Evolutionary conservation across 208 protist species (phyloP).

Genomic region (Wallacemonas sp.): DNA sequence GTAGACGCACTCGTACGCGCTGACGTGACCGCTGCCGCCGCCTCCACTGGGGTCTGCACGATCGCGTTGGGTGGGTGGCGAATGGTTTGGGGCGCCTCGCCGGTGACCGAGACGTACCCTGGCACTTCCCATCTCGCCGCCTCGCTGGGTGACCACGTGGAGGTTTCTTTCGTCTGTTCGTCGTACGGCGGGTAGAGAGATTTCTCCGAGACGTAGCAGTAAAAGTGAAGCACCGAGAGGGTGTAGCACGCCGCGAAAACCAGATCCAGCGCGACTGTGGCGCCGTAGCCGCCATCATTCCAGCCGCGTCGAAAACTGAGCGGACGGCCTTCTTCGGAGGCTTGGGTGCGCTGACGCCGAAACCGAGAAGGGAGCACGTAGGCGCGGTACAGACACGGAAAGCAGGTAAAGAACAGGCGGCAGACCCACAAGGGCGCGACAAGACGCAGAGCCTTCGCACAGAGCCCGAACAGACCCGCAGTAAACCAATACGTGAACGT

Average conservation of each 20-base stretch:
- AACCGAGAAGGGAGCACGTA: slow-evolving; percentile 29
- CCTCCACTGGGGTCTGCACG: slow-evolving; percentile 2
- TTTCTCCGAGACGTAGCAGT: slow-evolving; percentile 46
- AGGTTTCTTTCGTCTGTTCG: too few species aligned
- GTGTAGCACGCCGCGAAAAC: slow-evolving; percentile 33
- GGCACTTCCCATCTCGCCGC: too few species aligned
- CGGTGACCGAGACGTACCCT: too few species aligned
- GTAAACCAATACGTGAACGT: slow-evolving; percentile 41
- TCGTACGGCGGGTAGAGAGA: slow-evolving; percentile 50
- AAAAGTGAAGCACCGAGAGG: slow-evolving; percentile 29
- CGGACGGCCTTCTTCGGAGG: not conserved
- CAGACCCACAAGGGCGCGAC: slow-evolving; percentile 37
- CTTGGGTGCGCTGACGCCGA: not conserved
- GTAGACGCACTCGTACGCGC: too few species aligned
- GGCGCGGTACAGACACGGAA: slow-evolving; percentile 43
- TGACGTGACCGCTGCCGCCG: too few species aligned
- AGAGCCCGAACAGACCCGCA: slow-evolving; percentile 29
- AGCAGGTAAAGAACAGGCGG: slow-evolving; percentile 37
- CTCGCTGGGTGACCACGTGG: too few species aligned
- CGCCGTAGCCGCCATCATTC: slow-evolving; percentile 40
- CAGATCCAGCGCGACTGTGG: slow-evolving; percentile 35
- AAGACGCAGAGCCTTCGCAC: slow-evolving; percentile 15
- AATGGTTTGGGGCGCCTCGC: too few species aligned
- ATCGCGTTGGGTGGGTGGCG: too few species aligned
- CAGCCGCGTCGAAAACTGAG: slow-evolving; percentile 19